Base-by-base conservation (phyloP, 2,329 filamentous ascomycete species). In the Exophiala oligosperma region DNA sequence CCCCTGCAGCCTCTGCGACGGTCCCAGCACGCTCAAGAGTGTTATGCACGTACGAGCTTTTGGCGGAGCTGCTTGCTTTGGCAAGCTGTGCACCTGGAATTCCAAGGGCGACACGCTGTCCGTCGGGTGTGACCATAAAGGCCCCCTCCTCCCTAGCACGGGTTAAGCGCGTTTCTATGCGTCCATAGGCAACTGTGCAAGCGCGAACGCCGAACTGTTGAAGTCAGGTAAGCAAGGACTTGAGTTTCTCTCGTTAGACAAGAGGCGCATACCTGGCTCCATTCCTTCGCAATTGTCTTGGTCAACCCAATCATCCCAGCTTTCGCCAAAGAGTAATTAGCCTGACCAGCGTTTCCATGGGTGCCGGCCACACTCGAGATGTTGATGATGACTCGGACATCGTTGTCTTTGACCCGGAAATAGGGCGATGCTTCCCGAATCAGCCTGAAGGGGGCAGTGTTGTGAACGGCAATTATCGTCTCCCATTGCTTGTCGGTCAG, bases 281-380 rank as follows among this genome's bases (percentile, higher is more conserved):
- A 96, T 77, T 96, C 87, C 77, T 96, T 95, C 2, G 91, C 91
- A 70, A 96, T 91, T 1, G 91, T 92, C 78, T 94, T 95, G 58
- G 89, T 92, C 57, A 96, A 81, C 4, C 92, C 92, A 8, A 84
- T 84, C 12, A 96, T 84, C 47, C 90, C 92, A 2, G 91, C 89
- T 78, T 96, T 96, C 53, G 90, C 92, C 49, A 92, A 78, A 35
- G 88, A 83, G 74, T 96, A 96, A 80, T 96, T 96, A 67, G 88
- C 85, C 79, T 96, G 91, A n/a, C 91, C 91, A 7, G 91, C 89
- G 71, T 96, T 96, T 56, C 92, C 92, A 73, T 95, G 85, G 11
- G 94, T 79, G 53, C 92, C 91, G 32, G 84, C 89, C 1, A 91
- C 95, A 53, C 85, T 90, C 55, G 85, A 89, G 72, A 96, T 90